Evolutionary conservation across 148 eudicot genomes (phyloP).

Genomic region (Selenicereus undatus): DNA sequence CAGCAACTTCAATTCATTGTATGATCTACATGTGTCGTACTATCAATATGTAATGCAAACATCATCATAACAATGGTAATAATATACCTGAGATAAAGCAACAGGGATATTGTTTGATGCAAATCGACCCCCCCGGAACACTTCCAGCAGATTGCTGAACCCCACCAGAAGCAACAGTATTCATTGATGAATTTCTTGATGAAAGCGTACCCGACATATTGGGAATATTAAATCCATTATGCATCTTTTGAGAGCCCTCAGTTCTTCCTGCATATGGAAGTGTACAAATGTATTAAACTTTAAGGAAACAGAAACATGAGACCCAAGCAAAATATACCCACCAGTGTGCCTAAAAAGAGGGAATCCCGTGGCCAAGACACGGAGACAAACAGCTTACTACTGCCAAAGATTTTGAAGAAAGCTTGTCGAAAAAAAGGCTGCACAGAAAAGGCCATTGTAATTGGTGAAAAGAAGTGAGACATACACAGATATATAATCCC

Average conservation of each 20-base stretch:
- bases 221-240: conserved; percentile 75
- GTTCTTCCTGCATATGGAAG: conserved; percentile 44
- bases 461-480: neutral
- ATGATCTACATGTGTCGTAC: no score
- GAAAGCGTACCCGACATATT: conserved; percentile 71
- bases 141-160: conserved; percentile 75
- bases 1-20: neutral
- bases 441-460: neutral
- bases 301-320: neutral
- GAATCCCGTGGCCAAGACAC: conserved; percentile 57
- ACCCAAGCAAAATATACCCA: conserved; percentile 28
- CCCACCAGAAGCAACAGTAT: conserved; percentile 75
- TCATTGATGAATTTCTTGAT: conserved; percentile 76
- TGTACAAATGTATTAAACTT: neutral
- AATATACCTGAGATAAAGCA: conserved; percentile 70
- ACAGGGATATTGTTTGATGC: conserved; percentile 72
- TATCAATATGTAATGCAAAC: neutral
- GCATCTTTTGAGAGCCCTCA: conserved; percentile 68
- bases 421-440: neutral
- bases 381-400: conserved; percentile 43
- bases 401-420: conserved; percentile 54
- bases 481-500: neutral
- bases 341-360: conserved; percentile 68
- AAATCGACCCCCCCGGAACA: conserved; percentile 81
- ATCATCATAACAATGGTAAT: neutral